Evolutionary conservation across 768 basidiomycete genomes (phyloP).

Genomic region (Phanerodontia chrysosporium): DNA sequence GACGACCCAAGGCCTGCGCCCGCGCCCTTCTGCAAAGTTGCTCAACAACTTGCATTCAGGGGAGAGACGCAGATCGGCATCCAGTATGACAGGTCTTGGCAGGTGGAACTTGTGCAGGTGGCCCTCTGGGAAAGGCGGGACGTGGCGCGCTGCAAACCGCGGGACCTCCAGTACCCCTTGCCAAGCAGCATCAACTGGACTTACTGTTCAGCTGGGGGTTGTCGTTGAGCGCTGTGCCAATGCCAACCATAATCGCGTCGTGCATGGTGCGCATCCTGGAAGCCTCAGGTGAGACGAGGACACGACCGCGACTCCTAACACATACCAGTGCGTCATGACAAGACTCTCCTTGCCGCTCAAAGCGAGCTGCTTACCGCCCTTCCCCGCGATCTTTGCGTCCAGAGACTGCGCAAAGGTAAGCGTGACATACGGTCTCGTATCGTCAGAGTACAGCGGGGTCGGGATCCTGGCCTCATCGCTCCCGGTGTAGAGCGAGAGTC

Average conservation of each 20-base stretch:
- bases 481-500: slow-evolving; percentile 15
- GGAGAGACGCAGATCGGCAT: slow-evolving; percentile 65
- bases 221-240: slow-evolving; percentile 87
- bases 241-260: slow-evolving; percentile 87
- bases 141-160: slow-evolving; percentile 44
- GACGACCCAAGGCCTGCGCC: slow-evolving; percentile 73
- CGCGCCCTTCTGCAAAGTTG: slow-evolving; percentile 56
- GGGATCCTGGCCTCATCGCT: background rate
- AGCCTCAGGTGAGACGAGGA: background rate
- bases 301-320: background rate
- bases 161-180: background rate
- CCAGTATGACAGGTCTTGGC: slow-evolving; percentile 86
- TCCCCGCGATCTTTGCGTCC: slow-evolving; percentile 85
- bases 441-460: slow-evolving; percentile 11
- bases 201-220: slow-evolving; percentile 91
- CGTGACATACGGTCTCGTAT: slow-evolving; percentile 57
- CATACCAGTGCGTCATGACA: slow-evolving; percentile 91
- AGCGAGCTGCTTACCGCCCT: slow-evolving; percentile 65
- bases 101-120: slow-evolving; percentile 29
- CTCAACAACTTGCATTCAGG: slow-evolving; percentile 63
- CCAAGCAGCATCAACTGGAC: slow-evolving; percentile 17
- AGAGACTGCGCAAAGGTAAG: slow-evolving; percentile 83
- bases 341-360: slow-evolving; percentile 86
- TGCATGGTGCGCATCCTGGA: slow-evolving; percentile 87
- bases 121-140: slow-evolving; percentile 37